Base-by-base conservation (phyloP, 2,329 filamentous ascomycete species). In the Ascochyta clinopodiicola region DNA sequence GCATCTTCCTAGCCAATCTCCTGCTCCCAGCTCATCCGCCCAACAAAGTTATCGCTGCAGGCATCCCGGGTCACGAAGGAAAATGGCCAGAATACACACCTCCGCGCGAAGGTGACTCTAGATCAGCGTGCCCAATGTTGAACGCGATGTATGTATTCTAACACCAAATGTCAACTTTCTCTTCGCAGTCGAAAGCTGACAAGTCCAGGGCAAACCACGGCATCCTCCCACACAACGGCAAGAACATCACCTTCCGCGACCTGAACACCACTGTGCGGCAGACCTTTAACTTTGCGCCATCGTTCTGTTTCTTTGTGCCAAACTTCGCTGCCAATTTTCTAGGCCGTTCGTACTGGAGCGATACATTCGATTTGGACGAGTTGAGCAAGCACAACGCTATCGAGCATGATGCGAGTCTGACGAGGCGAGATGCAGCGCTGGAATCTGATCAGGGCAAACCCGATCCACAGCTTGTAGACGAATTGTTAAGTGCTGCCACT, bases 71-170 rank as follows among this genome's bases (percentile, higher is more conserved):
- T 3, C 70, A 77, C 40, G 59, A 66, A 43, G 62, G 70, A n/a
- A 67, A 60, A 36, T 78, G 74, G 73, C 75, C 74, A 15, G 65
- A 70, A 37, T 78, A 76, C 46, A 60, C 72, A 13, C 64, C 76
- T 42, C 76, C 76, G 2, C 63, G 63, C 50, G 69, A 74, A 19
- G 67, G 68, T 43, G 75, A 77, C 54, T 64, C 61, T 15, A 54
- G 61, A 39, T 62, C 59, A 24, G 57, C 61, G 4, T 74, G 67
- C 37, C 68, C 67, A 1, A 65, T 62, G 44, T 50, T 71, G 25
- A 73, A 74, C 36, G 60, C 64, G n/a, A 37, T 72, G 66, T 56
- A 17, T 19, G 36, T 21, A 6, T n/a, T 27, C 13, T 12, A n/a
- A 27, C 19, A 44, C 66, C 67, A 1, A 59, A 54, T 25, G 48